A percentile compares a stretch with the other conserved stretches of the same genome.
Conservation (phyloP, 208 protist species). For the Tritrichomonas foetus region DNA sequence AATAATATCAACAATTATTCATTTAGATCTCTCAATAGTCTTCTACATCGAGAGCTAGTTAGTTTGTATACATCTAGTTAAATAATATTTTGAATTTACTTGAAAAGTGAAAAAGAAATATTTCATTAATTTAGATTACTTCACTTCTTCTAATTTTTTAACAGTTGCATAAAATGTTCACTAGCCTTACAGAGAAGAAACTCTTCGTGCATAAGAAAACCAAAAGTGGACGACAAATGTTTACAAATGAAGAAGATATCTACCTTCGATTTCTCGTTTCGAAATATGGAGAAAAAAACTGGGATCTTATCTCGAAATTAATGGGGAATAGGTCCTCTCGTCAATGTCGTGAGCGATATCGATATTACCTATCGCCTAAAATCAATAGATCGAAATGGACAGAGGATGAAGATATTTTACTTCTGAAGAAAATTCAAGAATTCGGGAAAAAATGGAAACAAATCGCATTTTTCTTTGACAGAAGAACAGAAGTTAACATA, state of each 20-base stretch:
- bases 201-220: too few relatives aligned
- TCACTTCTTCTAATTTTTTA: too few relatives aligned
- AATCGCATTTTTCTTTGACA: neutral
- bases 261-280: neutral
- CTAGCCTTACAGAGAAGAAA: too few relatives aligned
- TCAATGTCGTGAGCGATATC: neutral
- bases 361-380: neutral
- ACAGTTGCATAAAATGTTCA: too few relatives aligned
- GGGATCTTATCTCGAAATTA: neutral
- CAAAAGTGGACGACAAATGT: too few relatives aligned
- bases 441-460: neutral
- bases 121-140: too few relatives aligned
- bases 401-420: neutral
- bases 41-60: too few relatives aligned
- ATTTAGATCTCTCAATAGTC: too few relatives aligned
- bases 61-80: too few relatives aligned
- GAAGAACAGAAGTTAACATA: slow-evolving; percentile 54
- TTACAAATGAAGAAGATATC: neutral
- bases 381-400: neutral
- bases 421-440: neutral
- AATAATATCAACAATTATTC: too few relatives aligned
- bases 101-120: too few relatives aligned
- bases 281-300: neutral
- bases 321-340: neutral
- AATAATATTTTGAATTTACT: too few relatives aligned